Evolutionary conservation across 2,329 filamentous ascomycete genomes (phyloP), one percentile per base, ranked within the genome.

Genomic region (Knufia fluminis): DNA sequence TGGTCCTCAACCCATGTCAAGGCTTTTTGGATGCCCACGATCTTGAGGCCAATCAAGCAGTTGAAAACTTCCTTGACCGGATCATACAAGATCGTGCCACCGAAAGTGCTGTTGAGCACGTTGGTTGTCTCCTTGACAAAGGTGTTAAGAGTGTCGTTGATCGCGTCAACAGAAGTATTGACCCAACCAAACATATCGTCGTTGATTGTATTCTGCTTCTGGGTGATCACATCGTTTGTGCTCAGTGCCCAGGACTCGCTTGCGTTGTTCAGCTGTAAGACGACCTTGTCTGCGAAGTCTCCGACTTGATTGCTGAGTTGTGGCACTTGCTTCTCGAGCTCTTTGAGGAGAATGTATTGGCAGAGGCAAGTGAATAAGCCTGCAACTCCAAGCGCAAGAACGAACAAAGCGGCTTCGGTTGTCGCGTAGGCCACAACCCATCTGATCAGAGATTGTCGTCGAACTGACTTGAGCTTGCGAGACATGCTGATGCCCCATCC

Each of bases 1-100:
- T 97, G 73, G 57, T 97, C 83, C 60, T 86, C 79, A 9, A 95
- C 85, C 91, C 91, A 98, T 1, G 86, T 94, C n/a, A 97, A 75
- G 10, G 85, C 92, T 62, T 85, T 83, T 65, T 97, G 80, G 56
- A 98, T 80, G 19, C 82, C 78, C 57, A 86, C 80, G 54, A 97
- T 76, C 71, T 97, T 97, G 61, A 94, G 75, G 6, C 83, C 80
- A 56, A 97, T 80, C n/a, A 97, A 74, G 62, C 92, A 97, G 62
- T 86, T 78, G 54, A 96, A 76, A 28, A 96, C 80, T 38, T 86
- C 83, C 60, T 80, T 75, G 60, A 95, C 82, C 0, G 89, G 86
- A 23, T 83, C 78, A 56, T 88, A 78, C 38, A 95, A 81, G 36
- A 90, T 69, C 0, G 91, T 96, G 41, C 80, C 82, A 45, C 87